Percentiles rank a stretch among this genome's conserved stretches.
Conservation (phyloP, 2,329 filamentous ascomycete species). For the Cladophialophora immunda region DNA sequence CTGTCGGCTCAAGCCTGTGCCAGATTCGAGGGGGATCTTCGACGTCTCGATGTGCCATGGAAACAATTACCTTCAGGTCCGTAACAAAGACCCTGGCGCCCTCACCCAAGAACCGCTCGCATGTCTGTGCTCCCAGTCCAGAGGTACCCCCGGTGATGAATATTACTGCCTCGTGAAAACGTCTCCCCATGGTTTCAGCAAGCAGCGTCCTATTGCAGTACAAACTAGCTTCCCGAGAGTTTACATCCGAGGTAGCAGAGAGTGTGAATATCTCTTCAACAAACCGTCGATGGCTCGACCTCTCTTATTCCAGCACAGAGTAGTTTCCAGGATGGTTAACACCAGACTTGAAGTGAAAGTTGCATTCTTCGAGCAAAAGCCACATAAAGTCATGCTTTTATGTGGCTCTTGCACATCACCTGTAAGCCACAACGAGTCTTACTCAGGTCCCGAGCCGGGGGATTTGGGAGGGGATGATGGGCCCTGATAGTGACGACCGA, state of each 20-base stretch:
- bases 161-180: conserved; percentile 23
- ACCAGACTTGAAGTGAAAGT: too few relatives aligned
- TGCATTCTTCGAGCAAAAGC: too few relatives aligned
- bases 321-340: too few relatives aligned
- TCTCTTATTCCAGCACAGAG: too few relatives aligned
- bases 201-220: background rate
- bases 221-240: too few relatives aligned
- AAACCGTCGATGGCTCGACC: too few relatives aligned
- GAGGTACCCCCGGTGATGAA: conserved; percentile 30
- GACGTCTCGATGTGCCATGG: conserved; percentile 13
- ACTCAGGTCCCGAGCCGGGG: too few relatives aligned
- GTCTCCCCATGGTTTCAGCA: conserved; percentile 16
- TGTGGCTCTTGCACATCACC: too few relatives aligned
- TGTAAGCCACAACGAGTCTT: too few relatives aligned
- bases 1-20: too few relatives aligned
- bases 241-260: background rate
- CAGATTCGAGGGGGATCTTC: background rate
- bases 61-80: conserved; percentile 24
- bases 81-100: conserved; percentile 29
- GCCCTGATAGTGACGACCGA: background rate
- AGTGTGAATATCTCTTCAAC: background rate
- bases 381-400: too few relatives aligned
- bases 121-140: conserved; percentile 29
- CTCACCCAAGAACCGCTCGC: conserved; percentile 26
- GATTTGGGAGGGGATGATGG: background rate